Conservation (phyloP, 768 basidiomycete genomes). For the Cystobasidium tubakii region DNA sequence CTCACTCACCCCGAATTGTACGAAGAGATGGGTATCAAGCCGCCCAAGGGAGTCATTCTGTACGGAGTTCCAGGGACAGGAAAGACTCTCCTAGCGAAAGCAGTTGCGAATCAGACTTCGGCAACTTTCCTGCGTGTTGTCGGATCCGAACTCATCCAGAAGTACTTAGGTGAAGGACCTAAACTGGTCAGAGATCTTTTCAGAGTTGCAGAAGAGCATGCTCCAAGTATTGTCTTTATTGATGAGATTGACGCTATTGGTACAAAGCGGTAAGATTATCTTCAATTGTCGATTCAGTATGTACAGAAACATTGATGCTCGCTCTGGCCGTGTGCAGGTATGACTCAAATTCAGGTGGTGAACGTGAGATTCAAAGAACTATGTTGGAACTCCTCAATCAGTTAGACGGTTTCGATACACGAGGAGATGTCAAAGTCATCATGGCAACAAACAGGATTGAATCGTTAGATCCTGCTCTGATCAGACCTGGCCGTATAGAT, state of each 20-base stretch:
- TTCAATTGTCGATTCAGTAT: not conserved
- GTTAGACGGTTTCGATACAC: slow-evolving; percentile 96
- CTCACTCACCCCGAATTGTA: slow-evolving; percentile 96
- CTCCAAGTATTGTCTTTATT: slow-evolving; percentile 97
- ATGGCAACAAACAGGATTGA: slow-evolving; percentile 99
- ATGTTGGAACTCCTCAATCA: slow-evolving; percentile 99
- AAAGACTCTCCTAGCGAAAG: slow-evolving; percentile 94
- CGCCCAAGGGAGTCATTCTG: slow-evolving; percentile 98
- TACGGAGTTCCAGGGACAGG: slow-evolving; percentile 98
- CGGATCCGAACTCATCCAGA: slow-evolving; percentile 96
- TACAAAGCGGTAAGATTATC: slow-evolving; percentile 72
- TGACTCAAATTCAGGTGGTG: slow-evolving; percentile 96
- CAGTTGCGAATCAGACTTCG: slow-evolving; percentile 95
- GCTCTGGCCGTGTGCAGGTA: slow-evolving; percentile 57
- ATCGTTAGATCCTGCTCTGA: slow-evolving; percentile 91
- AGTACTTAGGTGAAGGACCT: slow-evolving; percentile 96
- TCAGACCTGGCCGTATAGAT: slow-evolving; percentile 96
- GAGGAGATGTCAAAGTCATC: slow-evolving; percentile 99
- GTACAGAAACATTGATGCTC: not conserved
- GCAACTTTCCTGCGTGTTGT: slow-evolving; percentile 96
- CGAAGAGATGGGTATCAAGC: slow-evolving; percentile 99
- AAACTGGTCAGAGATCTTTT: slow-evolving; percentile 96
- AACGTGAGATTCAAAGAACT: slow-evolving; percentile 97
- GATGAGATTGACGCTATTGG: slow-evolving; percentile 98
- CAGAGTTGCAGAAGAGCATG: slow-evolving; percentile 93